phyloP scores from a whole-genome alignment of 352 stramenopile species.

The Phytophthora vignae region DNA sequence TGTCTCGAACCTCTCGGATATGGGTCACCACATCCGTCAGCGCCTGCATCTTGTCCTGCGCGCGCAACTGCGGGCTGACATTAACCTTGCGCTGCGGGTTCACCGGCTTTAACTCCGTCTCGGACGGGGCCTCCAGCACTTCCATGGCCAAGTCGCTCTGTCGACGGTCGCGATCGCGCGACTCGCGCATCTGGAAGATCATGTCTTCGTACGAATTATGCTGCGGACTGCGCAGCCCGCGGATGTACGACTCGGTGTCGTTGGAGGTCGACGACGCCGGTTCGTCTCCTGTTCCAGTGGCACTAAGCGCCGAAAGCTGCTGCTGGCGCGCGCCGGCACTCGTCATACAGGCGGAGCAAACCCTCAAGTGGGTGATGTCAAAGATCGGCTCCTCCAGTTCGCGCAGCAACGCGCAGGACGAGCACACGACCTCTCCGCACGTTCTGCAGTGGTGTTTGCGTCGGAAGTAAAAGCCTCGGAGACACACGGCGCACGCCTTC shows the following conservation, averaged over 20 bases:
- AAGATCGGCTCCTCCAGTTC: conserved; percentile 77
- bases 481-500: conserved; percentile 76
- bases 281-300: conserved; percentile 34
- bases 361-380: conserved; percentile 69
- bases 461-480: conserved; percentile 78
- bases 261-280: conserved; percentile 61
- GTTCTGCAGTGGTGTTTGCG: conserved; percentile 78
- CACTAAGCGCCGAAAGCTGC: conserved; percentile 19
- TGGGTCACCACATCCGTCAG: conserved; percentile 69
- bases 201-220: conserved; percentile 73
- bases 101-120: conserved; percentile 32
- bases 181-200: conserved; percentile 66
- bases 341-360: conserved; percentile 71
- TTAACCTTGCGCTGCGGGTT: conserved; percentile 22
- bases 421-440: conserved; percentile 80
- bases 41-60: conserved; percentile 61
- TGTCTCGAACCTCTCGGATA: conserved; percentile 72
- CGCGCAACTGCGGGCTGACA: conserved; percentile 24
- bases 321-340: conserved; percentile 40
- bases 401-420: conserved; percentile 61
- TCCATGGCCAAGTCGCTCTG: conserved; percentile 47
- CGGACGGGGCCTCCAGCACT: conserved; percentile 31
- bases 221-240: conserved; percentile 50
- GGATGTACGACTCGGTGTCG: conserved; percentile 64
- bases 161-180: conserved; percentile 49